Base-by-base conservation (phyloP, 768 basidiomycete genomes). In the Mycena epipterygia region DNA sequence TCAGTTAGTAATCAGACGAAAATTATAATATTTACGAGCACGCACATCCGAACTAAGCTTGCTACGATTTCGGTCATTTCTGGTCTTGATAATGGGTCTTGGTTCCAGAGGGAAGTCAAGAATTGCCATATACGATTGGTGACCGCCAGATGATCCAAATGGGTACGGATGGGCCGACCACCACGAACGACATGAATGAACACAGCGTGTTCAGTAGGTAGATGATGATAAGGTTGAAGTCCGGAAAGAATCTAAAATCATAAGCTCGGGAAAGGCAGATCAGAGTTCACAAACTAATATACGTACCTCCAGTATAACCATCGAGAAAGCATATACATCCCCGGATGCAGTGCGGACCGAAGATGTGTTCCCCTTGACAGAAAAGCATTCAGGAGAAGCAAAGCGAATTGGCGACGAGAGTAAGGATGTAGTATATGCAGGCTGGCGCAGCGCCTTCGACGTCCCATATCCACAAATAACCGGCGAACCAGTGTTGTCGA, bases 311-410 rank as follows among this genome's bases (percentile, higher is more conserved):
- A 73, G 68, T 5, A 41, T 44, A n/a, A 70, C 49, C 72, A 73
- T 73, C 19, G 64, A 49, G 44, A 73, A 66, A 2, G 72, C 17
- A 44, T 73, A 73, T 29, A 73, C 64, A 53, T 73, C 72, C 4
- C 58, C 55, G 2, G 62, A 29, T 30, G 13, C 16, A 14, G 59
- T 69, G 14, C 58, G 30, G 21, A 32, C 29, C 21, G 48, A 52
- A 3, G 55, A 39, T 27, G 52, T 48, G 23, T 13, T 39, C 3
- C 14, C 46, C 35, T 61, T 33, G 17, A 11, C 67, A 21, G 66
- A 61, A 35, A 73, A 73, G 6, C 21, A 73, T 55, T 73, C 71
- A 14, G 71, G 71, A 27, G 71, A 3, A 2, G 71, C 52, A 44
- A 68, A 69, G 9, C 71, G 67, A 37, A 64, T 61, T 1, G 71